A percentile compares a stretch with the other conserved stretches of the same genome.
Conservation (phyloP, 768 basidiomycete species). For the Mrakia hoshinonis region DNA sequence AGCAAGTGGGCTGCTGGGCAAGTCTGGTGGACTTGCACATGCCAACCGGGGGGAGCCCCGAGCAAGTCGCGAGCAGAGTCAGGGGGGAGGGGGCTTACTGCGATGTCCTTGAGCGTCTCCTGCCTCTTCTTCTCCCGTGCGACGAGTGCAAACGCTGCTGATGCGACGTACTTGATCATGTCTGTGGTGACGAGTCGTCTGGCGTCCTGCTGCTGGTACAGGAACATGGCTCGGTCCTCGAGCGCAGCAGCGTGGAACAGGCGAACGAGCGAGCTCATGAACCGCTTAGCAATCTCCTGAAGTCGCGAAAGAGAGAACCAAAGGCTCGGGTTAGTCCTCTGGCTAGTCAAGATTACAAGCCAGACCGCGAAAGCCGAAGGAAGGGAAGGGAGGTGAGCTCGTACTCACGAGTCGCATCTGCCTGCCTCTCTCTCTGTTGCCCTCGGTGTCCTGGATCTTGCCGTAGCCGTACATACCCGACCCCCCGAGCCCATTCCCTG, state of each 20-base stretch:
- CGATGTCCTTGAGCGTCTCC: constrained; percentile 19
- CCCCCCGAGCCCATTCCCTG: not conserved
- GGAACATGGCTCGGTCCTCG: constrained; percentile 10
- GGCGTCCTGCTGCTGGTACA: constrained; percentile 4
- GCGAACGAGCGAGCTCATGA: constrained; percentile 22
- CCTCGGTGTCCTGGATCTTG: not conserved
- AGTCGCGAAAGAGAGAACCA: not conserved
- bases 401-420: constrained; percentile 15
- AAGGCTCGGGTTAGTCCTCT: not conserved
- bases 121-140: constrained; percentile 15
- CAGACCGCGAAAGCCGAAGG: not conserved
- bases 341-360: not conserved
- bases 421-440: constrained; percentile 5
- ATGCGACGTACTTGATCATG: constrained; percentile 3
- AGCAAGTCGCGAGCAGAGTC: not conserved
- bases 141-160: constrained; percentile 23
- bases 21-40: no score
- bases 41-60: not conserved
- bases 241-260: constrained; percentile 2
- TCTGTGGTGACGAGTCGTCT: constrained; percentile 9
- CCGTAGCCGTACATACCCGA: not conserved
- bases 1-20: not conserved
- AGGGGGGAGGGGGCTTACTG: constrained; percentile 7
- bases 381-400: not conserved
- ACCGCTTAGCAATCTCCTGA: not conserved